Base-by-base conservation (phyloP, 495 filamentous ascomycete genomes). In the Podospora fimiseda region DNA sequence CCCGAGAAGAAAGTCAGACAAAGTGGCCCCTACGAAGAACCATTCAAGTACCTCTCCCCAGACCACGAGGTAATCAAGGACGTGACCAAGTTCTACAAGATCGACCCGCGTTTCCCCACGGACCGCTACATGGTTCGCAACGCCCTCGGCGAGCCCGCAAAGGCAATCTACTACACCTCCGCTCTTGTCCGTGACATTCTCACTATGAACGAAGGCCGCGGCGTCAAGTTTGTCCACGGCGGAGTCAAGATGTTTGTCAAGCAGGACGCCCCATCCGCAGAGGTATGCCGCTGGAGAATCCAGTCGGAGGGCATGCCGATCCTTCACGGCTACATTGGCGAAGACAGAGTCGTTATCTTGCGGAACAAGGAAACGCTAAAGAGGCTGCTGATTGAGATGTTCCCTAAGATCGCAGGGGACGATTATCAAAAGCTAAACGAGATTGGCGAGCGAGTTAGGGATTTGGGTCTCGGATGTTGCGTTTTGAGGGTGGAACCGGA, bases 171-270 rank as follows among this genome's bases (percentile, higher is more conserved):
- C 77, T 98, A 96, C 74, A 95, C 89, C 45, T 89, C 83, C 50
- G 75, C 80, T n/a, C 76, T 96, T 9, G 86, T 88, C 1, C 83
- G 87, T 13, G 84, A 88, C 55, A 94, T 98, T 48, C 78, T 98
- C 2, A 72, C 70, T 7, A 69, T 79, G 48, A 98, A 97, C 65
- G 89, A 96, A 66, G 87, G 87, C 20, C 83, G 83, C 13, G 89
- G 90, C 21, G 83, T 97, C 69, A 95, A 90, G 69, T 96, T 98
- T 64, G 85, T 97, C 37, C 93, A 98, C 69, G 90, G 87, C 52
- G 93, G 93, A 54, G 89, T 98, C 22, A 95, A 95, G 73, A 96
- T 96, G 84, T 97, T 96, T 68, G 89, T 97, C 69, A 93, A 92
- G 72, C 93, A 98, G 63, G 91, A 97, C 60, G 87, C 87, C 0